Conservation (phyloP, 2,329 filamentous ascomycete genomes). For the Calycina marina region DNA sequence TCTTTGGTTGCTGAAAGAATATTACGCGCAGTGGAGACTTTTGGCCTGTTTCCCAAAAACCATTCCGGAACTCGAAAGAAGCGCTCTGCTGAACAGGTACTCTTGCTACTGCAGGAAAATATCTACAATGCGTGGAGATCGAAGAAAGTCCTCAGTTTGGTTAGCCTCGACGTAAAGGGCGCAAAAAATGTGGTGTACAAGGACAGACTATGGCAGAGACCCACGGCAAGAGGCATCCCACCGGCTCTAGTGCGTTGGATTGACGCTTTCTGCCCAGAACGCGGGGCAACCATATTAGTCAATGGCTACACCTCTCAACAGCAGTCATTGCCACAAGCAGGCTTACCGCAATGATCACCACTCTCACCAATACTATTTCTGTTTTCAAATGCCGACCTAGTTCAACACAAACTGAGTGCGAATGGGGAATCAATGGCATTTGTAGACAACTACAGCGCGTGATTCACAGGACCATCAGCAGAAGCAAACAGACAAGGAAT, state of each 20-base stretch:
- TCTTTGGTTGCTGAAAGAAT: background rate
- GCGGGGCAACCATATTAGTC: background rate
- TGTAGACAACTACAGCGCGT: conserved; percentile 17
- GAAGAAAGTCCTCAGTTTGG: too few species aligned
- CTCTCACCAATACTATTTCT: conserved; percentile 25
- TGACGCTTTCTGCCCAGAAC: background rate
- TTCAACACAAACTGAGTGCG: conserved; percentile 15
- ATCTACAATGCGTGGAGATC: too few species aligned
- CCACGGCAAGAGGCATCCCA: conserved; percentile 1
- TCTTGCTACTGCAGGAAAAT: too few species aligned
- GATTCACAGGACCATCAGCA: conserved; percentile 8
- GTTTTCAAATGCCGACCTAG: conserved; percentile 18
- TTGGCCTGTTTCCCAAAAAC: too few species aligned
- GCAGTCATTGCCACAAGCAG: background rate
- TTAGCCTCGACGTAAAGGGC: too few species aligned
- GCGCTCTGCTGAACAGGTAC: too few species aligned
- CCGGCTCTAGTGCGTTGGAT: background rate
- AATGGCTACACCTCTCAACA: background rate
- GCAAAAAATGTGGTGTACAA: too few species aligned
- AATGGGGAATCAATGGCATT: conserved; percentile 20
- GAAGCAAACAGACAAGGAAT: conserved; percentile 15
- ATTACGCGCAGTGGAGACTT: background rate
- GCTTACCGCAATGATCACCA: conserved; percentile 23
- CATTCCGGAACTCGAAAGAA: too few species aligned
- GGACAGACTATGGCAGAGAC: too few species aligned